Evolutionary conservation across 192 early-diverging fungal genomes (phyloP), one percentile per base, ranked within the genome.

Genomic region (Paraglomus brasilianum): DNA sequence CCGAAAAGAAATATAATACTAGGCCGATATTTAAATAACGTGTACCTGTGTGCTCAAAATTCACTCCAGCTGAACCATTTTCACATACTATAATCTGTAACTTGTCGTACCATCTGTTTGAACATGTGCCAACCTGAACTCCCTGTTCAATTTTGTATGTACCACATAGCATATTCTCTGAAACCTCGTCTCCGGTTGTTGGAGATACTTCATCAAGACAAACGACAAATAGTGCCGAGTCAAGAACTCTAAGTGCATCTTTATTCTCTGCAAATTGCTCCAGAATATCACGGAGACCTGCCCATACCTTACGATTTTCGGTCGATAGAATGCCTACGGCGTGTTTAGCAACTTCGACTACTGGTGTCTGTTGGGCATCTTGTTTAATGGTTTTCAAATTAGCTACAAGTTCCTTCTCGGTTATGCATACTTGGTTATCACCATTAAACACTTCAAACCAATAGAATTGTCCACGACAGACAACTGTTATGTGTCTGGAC

Each of bases 91-190:
- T 85, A 30, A 96, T 77, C 58, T 82, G 80, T 39, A 82, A 72
- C 74, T 92, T 95, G 77, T 95, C 93, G 69, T 91, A 92, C 93
- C 93, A 95, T 24, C 93, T 78, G 74, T 95, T 95, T 77, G 80
- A 75, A 69, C 80, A 82, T 38, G 80, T 82, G 43, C 80, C 80
- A 67, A 74, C 63, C 49, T 82, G 80, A 51, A 79, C 50, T 17
- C 78, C 80, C 48, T 75, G 69, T 56, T 79, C 65, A n/a, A 82
- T 64, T 24, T 77, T 69, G 57, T 82, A 82, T 14, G 75, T 77
- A 22, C 80, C 80, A 74, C 80, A 82, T 17, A 82, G 49, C 80
- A 82, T 82, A 42, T 82, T 82, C 24, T 72, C 77, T 38, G 73
- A 72, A 38, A 82, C 49, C 1, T 82, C 80, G 46, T 79, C 73